Evolutionary conservation across 2,329 filamentous ascomycete genomes (phyloP), one percentile per base, ranked within the genome.

Genomic region (Xylogone sp.): DNA sequence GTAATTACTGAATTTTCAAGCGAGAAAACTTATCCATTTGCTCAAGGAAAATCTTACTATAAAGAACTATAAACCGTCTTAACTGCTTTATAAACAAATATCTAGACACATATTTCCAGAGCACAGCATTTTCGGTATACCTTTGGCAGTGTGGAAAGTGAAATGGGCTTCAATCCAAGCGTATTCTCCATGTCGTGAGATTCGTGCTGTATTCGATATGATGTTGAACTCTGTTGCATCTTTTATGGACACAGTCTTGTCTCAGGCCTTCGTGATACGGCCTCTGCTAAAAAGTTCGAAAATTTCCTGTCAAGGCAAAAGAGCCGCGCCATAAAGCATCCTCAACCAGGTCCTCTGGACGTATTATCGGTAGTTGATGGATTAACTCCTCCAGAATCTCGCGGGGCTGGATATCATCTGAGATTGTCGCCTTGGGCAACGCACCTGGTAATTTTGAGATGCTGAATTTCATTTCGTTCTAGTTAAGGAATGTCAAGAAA

Each of bases 221-320:
- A 20, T n/a, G 42, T 53, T 52, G 12, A 29, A 44, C 5, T 10
- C 6, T 16, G 45, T 29, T 45, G 52, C 31, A 4, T 34, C 34
- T 49, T 20, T 24, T 34, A 31, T 46, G 2, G 48, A 45, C 8
- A 31, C 8, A 3, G 51, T 50, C 21, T 55, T 46, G 4, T 48
- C 18, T 54, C 56, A 56, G 12, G 52, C 51, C n/a, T n/a, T n/a
- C 31, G 49, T 2, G 39, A 29, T 13, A 59, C 51, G 1, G 48
- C 21, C 2, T 43, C 22, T 21, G 52, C 9, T 18, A 59, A 45
- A 56, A 59, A 2, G 54, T 55, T 34, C 54, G 50, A 6, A 55
- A 21, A 19, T 50, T 51, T 1, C 52, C 54, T 1, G 53, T 55
- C 12, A 59, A 20, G 6, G 56, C 56, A 34, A 52, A 59, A 19